These are phyloP conservation scores for Phylloporus sp. DNA, from an alignment of 768 basidiomycete genomes.

Conservation along the genomic window DNA sequence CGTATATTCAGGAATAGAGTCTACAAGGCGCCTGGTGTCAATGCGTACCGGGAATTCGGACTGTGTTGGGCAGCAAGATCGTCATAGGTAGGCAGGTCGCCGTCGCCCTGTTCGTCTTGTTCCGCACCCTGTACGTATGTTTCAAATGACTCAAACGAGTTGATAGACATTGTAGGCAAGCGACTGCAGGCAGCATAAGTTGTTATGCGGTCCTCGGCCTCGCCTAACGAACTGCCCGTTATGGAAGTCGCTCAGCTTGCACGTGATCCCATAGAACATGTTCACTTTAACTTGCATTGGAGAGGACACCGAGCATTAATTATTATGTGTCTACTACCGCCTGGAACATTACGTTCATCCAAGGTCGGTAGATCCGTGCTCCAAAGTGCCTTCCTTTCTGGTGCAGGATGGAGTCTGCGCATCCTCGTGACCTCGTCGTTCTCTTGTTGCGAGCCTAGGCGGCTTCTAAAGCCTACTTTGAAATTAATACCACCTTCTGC, in stretches of 20 bases:
- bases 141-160: slow-evolving; percentile 24
- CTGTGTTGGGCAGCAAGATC: slow-evolving; percentile 74
- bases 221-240: neutral
- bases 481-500: neutral
- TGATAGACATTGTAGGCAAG: slow-evolving; percentile 14
- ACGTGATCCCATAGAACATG: slow-evolving; percentile 13
- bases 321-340: too few species aligned
- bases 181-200: neutral
- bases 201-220: neutral
- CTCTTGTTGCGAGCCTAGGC: neutral
- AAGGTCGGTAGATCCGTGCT: neutral
- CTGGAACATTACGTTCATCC: neutral
- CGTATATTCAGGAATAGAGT: slow-evolving; percentile 1
- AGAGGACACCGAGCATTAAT: neutral
- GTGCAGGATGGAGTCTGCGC: neutral
- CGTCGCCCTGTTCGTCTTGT: slow-evolving; percentile 40
- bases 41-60: slow-evolving; percentile 72
- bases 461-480: neutral
- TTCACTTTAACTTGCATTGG: neutral
- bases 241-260: neutral
- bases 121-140: slow-evolving; percentile 33
- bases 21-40: slow-evolving; percentile 1
- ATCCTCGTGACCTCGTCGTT: neutral
- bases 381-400: neutral
- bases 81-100: slow-evolving; percentile 74